Evolutionary conservation across 2,329 filamentous ascomycete genomes (phyloP), one percentile per base, ranked within the genome.

Genomic region (Fusarium nygamai): DNA sequence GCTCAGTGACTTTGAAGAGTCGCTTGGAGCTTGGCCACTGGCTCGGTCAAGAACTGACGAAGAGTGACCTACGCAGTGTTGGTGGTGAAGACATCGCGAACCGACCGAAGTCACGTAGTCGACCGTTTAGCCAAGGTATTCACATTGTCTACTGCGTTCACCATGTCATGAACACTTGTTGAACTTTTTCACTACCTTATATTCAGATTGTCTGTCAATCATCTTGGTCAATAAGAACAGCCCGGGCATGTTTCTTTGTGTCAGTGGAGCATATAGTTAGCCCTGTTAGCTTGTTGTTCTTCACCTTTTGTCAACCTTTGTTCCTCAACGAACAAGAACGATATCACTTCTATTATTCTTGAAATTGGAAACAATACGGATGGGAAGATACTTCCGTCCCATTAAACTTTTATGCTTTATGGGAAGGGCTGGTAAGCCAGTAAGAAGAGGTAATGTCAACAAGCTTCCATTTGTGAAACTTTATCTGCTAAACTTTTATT

Each of bases 271-370:
- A 4, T 24, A 13, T 34, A 10, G 7, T 22, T 31, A n/a, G 29
- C 31, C 20, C 12, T 22, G 20, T 39, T 20, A 12, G 20, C 20
- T 6, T 53, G 13, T 20, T 22, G 13, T 36, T 53, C n/a, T 20
- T 36, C 13, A 11, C 5, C 2, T 3, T 19, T 12, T 16, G 5
- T 20, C n/a, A 16, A 16, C 6, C 9, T 8, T 8, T 6, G 6
- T 5, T 11, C 17, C 9, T 19, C 9, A 4, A 5, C 9, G 5
- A 53, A 34, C 17, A 20, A 20, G 3, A 53, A 3, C 13, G 2
- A 27, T 0, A 16, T 6, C 1, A 12, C 8, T 27, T 16, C 13
- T 17, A 1, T 16, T 11, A 4, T 22, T 11, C 2, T 2, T 9
- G 7, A 5, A 17, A 16, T 0, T 6, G 8, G 22, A 24, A 51